Base-by-base conservation (phyloP, 225 moss, liverwort and hornwort genomes). In the Takakia lepidozioides region DNA sequence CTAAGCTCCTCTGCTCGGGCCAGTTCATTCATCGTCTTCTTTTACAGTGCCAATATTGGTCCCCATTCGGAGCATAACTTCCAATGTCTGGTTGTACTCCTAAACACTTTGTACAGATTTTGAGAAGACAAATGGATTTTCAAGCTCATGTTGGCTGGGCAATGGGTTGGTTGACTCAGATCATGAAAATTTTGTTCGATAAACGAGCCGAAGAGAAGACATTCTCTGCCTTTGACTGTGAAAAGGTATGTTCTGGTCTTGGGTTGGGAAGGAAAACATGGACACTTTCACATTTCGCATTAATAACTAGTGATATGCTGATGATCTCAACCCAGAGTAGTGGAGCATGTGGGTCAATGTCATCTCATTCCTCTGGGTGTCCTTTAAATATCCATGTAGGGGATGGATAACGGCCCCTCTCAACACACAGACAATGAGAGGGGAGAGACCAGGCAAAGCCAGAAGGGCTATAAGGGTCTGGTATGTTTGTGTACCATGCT, bases 141-240 rank as follows among this genome's bases (percentile, higher is more conserved):
- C 26, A 13, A 26, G 4, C 0, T 20, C 21, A 25, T 15, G 46
- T 3, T 46, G 16, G 15, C 6, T 29, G 19, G 29, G 10, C 34
- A 15, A 10, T 43, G 1, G 17, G 8, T 3, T 4, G 27, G 15
- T 28, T 8, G 2, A 8, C 2, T 46, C 64, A 98, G 95, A 67
- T 98, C 47, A 56, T 87, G 55, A 87, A 85, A 64, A 38, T 81
- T 46, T 56, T 98, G 67, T 98, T 91, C 64, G 83, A 85, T 44
- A 83, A 91, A 67, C 76, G 80, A 55, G 67, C 91, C 1, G 64
- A 68, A 38, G 65, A 56, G 15, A 91, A 91, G 57, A 76, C 57
- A 19, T 75, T 77, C 49, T 48, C 85, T 29, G 85, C 87, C 52
- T 65, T 98, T 57, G 91, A 98, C 61, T 62, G 64, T 65, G 91